Evolutionary conservation across 139 green algal species (phyloP).

Genomic region (Volvox reticuliferus): DNA sequence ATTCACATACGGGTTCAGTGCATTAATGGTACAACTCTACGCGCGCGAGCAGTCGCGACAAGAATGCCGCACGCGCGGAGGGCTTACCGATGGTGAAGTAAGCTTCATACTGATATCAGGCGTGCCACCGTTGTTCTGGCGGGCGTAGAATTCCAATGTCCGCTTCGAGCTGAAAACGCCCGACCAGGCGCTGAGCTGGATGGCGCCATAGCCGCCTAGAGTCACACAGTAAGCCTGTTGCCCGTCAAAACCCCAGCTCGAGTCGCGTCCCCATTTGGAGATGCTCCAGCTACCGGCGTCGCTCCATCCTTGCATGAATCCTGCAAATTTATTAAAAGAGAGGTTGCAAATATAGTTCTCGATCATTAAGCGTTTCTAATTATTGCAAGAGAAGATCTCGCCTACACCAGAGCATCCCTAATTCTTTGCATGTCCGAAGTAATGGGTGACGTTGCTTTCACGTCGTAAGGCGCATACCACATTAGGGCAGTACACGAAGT

Average conservation of each 20-base stretch:
- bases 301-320: conserved; percentile 45
- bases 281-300: conserved; percentile 27
- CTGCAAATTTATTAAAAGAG: background rate
- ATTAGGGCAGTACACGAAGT: too few species aligned
- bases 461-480: too few species aligned
- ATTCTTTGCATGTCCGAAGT: too few species aligned
- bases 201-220: conserved; percentile 27
- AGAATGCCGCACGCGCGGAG: too few species aligned
- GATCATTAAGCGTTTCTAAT: too few species aligned
- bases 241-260: conserved; percentile 20
- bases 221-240: conserved; percentile 47
- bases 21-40: too few species aligned
- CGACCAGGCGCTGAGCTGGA: conserved; percentile 30
- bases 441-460: too few species aligned
- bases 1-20: too few species aligned
- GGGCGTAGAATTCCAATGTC: conserved; percentile 1
- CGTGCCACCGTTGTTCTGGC: conserved; percentile 33
- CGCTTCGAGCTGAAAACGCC: conserved; percentile 38
- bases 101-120: conserved; percentile 33
- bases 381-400: too few species aligned
- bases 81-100: background rate
- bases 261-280: conserved; percentile 33
- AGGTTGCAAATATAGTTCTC: background rate
- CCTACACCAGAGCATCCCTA: too few species aligned
- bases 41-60: too few species aligned